phyloP scores from a whole-genome alignment of 202 grass and related monocot genomes.

The Eragrostis tef region DNA sequence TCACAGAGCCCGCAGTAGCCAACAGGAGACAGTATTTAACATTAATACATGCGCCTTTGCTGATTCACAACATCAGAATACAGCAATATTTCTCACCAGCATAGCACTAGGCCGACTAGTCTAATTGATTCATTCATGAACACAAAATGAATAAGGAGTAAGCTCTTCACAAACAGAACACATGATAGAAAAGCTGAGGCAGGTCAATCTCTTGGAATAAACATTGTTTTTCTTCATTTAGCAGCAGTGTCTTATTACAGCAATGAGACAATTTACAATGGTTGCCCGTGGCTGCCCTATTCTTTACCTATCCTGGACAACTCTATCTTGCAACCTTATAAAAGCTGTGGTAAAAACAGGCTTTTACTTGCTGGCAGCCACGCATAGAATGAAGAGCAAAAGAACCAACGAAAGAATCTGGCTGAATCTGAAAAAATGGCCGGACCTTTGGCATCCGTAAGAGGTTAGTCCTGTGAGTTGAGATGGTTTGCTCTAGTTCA shows the following conservation, averaged over 20 bases:
- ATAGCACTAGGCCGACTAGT: no score
- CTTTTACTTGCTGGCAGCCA: slow-evolving; percentile 26
- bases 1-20: no score
- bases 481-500: slow-evolving; percentile 51
- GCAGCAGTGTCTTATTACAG: slow-evolving; percentile 24
- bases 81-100: no score
- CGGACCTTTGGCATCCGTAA: slow-evolving; percentile 39
- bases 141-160: not conserved
- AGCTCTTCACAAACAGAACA: not conserved
- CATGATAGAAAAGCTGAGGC: not conserved
- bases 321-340: slow-evolving; percentile 7
- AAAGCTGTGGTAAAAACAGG: slow-evolving; percentile 12
- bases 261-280: slow-evolving; percentile 45
- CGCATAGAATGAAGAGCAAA: not conserved
- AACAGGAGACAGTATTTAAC: no score
- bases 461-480: slow-evolving; percentile 43
- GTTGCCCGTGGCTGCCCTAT: not conserved
- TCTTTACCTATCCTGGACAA: not conserved
- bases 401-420: slow-evolving; percentile 45
- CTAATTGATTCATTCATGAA: no score
- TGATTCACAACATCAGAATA: no score
- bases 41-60: no score
- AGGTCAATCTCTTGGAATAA: not conserved
- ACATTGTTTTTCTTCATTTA: not conserved
- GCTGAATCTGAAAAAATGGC: slow-evolving; percentile 36